Evolutionary conservation across 164 flowering plant genomes (phyloP), one percentile per base, ranked within the genome.

Genomic region (Vitis rotundifolia): DNA sequence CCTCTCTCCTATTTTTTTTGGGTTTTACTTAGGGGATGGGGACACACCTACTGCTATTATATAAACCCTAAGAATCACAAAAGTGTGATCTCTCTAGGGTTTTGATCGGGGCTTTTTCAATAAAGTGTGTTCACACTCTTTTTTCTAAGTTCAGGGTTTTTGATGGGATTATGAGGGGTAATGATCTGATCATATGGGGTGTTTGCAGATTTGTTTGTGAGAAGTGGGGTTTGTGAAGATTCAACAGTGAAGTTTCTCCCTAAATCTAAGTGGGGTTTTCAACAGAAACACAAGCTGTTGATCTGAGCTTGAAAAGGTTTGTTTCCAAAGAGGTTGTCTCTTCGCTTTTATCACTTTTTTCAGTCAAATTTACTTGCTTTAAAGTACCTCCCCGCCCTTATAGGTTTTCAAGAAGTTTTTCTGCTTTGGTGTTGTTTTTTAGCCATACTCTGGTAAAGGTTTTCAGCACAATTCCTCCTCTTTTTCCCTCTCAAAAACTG

Each of bases 281-380:
- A 37, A 37, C 44, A 37, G 44, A 37, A 37, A 37, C 44, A 37
- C 53, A 11, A 10, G 56, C 16, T 11, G 49, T 31, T 29, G 22
- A 22, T 5, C 16, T 29, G 8, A 19, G 28, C 37, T 53, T 13
- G 11, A 31, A 58, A 69, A 47, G 47, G 18, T 57, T 50, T 66
- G 61, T 48, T 67, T 66, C 67, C 22, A 66, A 66, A 70, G 70
- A 55, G 28, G 44, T 48, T 51, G 69, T 70, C 62, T 53, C 14
- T 59, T n/a, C 15, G 1, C 50, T 63, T 75, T 71, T 53, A 61
- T 1, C 54, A 31, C 26, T 19, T 48, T 70, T 75, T 70, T 71
- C 68, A 56, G 78, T 75, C 78, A 75, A 75, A 67, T 66, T 66
- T 55, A 13, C 18, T 44, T 12, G 73, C 70, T 61, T 65, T 66